Base-by-base conservation (phyloP, 1,284 basidiomycete genomes). In the Puccinia sorghi region DNA sequence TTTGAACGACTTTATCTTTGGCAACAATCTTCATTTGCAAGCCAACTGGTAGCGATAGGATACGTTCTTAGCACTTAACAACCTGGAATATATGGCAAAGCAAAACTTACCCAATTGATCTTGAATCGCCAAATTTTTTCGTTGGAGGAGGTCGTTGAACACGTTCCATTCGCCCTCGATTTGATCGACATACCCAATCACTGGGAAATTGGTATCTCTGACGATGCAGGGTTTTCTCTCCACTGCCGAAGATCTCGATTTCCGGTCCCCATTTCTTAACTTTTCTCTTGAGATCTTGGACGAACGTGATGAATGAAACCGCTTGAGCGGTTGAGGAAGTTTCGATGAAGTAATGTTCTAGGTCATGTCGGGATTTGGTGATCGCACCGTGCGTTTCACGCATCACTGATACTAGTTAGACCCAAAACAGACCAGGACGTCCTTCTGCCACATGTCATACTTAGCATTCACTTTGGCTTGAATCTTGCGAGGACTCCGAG, bases 11-110 rank as follows among this genome's bases (percentile, higher is more conserved):
- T 87, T 96, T 97, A 87, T 98, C 97, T 85, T 99, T 94, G 2
- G 96, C 95, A n/a, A 96, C 93, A 84, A 99, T 97, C 88, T 99
- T 99, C 82, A 97, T 88, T 85, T 98, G 96, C 25, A 99, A 87
- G 2, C 95, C 95, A 80, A 94, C 95, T 94, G 1, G 80, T 17
- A 71, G 57, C 56, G 81, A 77, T 20, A 27, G 15, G 20, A 7
- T 13, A 3, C 63, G 57, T 17, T 56, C 61, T n/a, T 13, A 27
- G 37, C 57, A 12, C 25, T 54, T 20, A 74, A 73, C 2, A 39
- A 27, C 6, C 80, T 54, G 84, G 80, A 25, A 25, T 12, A 52
- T 63, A 37, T 22, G 20, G 57, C 27, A 50, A 48, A 71, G 17
- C 63, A 13, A 12, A 72, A 84, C 86, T 80, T 84, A 93, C 92